phyloP scores from a whole-genome alignment of 495 filamentous ascomycete species.

The Podospora fimiseda region DNA sequence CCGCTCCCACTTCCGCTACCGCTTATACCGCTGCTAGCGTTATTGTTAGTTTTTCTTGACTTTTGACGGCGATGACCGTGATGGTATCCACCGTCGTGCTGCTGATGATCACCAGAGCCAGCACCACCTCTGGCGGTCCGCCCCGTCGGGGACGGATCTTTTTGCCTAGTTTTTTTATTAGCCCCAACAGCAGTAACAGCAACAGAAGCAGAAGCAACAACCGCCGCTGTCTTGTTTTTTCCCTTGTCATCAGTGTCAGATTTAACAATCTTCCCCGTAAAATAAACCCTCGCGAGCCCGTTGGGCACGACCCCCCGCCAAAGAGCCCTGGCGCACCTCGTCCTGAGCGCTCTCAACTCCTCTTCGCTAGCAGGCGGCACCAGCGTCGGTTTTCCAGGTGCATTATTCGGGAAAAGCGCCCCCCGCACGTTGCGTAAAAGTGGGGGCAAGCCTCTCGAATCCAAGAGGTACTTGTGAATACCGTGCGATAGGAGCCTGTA shows the following conservation, averaged over 20 bases:
- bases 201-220: background rate
- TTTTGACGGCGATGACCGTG: background rate
- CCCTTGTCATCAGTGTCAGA: background rate
- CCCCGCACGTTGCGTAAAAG: conserved; percentile 66
- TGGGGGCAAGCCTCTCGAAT: conserved; percentile 62
- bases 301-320: conserved; percentile 43
- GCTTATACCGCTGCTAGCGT: background rate
- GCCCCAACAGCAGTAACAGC: background rate
- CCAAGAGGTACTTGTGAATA: conserved; percentile 57
- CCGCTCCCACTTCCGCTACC: conserved; percentile 1
- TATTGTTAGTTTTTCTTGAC: background rate
- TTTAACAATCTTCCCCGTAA: too few species aligned
- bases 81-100: background rate
- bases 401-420: conserved; percentile 74
- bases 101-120: background rate
- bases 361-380: conserved; percentile 41
- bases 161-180: background rate
- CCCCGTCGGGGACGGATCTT: conserved; percentile 3
- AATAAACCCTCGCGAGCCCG: conserved; percentile 44
- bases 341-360: conserved; percentile 41
- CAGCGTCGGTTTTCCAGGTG: conserved; percentile 42
- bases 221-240: background rate
- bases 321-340: conserved; percentile 48
- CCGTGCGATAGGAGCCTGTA: conserved; percentile 68
- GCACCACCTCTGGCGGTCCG: background rate